These are phyloP conservation scores for Periconia macrospinosa DNA, from an alignment of 2,329 filamentous ascomycete genomes.

Conservation along the genomic window DNA sequence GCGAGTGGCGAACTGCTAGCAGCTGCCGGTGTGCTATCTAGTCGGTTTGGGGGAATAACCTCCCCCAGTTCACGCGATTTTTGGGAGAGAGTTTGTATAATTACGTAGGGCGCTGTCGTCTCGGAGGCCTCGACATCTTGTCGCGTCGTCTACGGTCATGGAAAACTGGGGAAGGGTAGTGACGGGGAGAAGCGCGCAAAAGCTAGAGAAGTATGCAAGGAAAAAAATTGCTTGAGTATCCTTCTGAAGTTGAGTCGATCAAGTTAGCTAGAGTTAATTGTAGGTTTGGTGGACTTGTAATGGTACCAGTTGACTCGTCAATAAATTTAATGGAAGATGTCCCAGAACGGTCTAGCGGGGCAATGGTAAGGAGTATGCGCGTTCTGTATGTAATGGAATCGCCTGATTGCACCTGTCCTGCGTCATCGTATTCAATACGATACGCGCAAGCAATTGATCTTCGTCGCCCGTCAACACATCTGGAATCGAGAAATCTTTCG, in stretches of 20 bases:
- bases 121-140: slow-evolving; percentile 31
- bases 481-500: not conserved
- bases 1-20: slow-evolving; percentile 48
- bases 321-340: slow-evolving; percentile 11
- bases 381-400: not conserved
- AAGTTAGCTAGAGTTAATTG: not conserved
- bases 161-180: slow-evolving; percentile 9
- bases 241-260: not conserved
- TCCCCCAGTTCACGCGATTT: slow-evolving; percentile 67
- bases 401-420: not conserved
- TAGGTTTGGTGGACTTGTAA: not conserved
- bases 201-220: not conserved
- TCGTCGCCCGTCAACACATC: slow-evolving; percentile 1
- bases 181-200: not conserved
- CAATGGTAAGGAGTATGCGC: slow-evolving; percentile 2
- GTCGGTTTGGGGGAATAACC: slow-evolving; percentile 50
- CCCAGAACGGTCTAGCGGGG: slow-evolving; percentile 5
- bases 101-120: slow-evolving; percentile 24
- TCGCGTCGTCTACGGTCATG: slow-evolving; percentile 41
- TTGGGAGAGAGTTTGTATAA: slow-evolving; percentile 31
- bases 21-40: slow-evolving; percentile 44
- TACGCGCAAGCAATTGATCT: slow-evolving; percentile 8
- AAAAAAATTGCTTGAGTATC: not conserved
- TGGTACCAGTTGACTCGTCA: not conserved
- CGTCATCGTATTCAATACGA: not conserved